phyloP scores from a whole-genome alignment of 2,329 filamentous ascomycete species.

The Beauveria rudraprayagi region DNA sequence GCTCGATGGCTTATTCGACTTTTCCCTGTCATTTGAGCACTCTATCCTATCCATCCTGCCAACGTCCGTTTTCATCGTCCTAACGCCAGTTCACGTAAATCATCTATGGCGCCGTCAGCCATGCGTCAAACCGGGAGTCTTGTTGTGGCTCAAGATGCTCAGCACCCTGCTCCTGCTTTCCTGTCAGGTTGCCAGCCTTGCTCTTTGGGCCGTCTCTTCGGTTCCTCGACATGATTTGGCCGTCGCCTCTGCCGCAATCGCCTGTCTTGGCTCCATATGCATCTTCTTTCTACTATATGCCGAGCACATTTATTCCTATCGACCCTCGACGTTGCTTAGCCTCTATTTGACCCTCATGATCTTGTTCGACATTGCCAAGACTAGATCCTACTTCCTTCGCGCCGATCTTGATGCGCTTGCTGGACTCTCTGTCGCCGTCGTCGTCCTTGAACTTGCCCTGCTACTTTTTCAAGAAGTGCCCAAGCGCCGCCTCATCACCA shows the following conservation, averaged over 20 bases:
- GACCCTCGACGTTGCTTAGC: constrained; percentile 26
- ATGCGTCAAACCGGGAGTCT: constrained; percentile 2
- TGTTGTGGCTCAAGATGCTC: constrained; percentile 20
- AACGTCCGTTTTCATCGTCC: constrained; percentile 13
- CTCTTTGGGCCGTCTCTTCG: constrained; percentile 20
- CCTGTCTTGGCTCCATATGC: constrained; percentile 20
- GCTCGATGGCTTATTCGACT: constrained; percentile 8
- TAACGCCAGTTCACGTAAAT: constrained; percentile 8
- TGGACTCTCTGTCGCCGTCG: constrained; percentile 19
- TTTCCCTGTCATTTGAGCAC: constrained; percentile 8
- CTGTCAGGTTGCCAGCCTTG: constrained; percentile 19
- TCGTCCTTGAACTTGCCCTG: constrained; percentile 21
- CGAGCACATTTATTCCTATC: constrained; percentile 25
- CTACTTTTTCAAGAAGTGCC: constrained; percentile 25
- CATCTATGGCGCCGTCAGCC: constrained; percentile 1
- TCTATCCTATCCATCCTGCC: constrained; percentile 8
- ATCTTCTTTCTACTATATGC: constrained; percentile 23
- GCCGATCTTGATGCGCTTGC: constrained; percentile 18
- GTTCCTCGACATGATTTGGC: constrained; percentile 18
- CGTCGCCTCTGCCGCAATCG: constrained; percentile 21
- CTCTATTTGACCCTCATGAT: constrained; percentile 24
- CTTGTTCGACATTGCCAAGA: constrained; percentile 25
- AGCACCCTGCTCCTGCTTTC: accelerated
- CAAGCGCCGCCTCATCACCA: constrained; percentile 16
- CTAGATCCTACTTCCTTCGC: constrained; percentile 27